Percentiles rank a stretch among this genome's conserved stretches.
Evolutionary conservation across 768 basidiomycete species (phyloP).

Genomic region (Russula sp.): DNA sequence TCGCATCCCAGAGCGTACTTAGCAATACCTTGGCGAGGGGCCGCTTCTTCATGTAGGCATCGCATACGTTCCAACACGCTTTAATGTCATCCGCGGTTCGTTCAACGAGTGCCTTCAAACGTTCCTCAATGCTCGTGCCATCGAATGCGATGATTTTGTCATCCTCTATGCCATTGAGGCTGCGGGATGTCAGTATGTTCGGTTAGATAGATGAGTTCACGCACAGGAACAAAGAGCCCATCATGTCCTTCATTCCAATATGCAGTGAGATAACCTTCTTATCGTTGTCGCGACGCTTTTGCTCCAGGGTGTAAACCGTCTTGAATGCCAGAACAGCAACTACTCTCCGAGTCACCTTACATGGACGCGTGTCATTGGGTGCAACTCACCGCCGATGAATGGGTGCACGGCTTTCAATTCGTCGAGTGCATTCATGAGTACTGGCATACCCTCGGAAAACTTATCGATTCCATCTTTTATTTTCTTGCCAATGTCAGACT

Average conservation of each 20-base stretch:
- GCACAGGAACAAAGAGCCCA: slow-evolving; percentile 34
- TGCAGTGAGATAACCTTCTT: slow-evolving; percentile 47
- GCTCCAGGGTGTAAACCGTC: slow-evolving; percentile 47
- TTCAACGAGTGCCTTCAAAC: slow-evolving; percentile 37
- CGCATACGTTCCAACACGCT: slow-evolving; percentile 37
- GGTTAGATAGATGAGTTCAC: neutral
- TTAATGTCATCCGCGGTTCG: slow-evolving; percentile 37
- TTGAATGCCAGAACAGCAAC: slow-evolving; percentile 53
- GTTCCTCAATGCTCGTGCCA: slow-evolving; percentile 38
- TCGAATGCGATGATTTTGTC: slow-evolving; percentile 35
- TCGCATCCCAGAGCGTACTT: slow-evolving; percentile 35
- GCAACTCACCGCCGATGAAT: slow-evolving; percentile 33
- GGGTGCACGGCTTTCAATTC: slow-evolving; percentile 35
- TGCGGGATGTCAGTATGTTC: slow-evolving; percentile 14
- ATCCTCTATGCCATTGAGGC: slow-evolving; percentile 38
- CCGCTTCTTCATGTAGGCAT: slow-evolving; percentile 37
- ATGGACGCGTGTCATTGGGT: neutral
- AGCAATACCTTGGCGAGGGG: slow-evolving; percentile 35
- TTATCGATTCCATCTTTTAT: slow-evolving; percentile 31
- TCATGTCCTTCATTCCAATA: slow-evolving; percentile 51
- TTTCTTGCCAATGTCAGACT: slow-evolving; percentile 5
- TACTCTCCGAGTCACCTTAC: slow-evolving; percentile 10
- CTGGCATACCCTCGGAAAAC: slow-evolving; percentile 34
- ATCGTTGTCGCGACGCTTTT: slow-evolving; percentile 51
- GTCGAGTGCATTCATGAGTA: slow-evolving; percentile 34